These are phyloP conservation scores for Fraxinus platypoda DNA, from an alignment of 305 asterid genomes.

Conservation along the genomic window DNA sequence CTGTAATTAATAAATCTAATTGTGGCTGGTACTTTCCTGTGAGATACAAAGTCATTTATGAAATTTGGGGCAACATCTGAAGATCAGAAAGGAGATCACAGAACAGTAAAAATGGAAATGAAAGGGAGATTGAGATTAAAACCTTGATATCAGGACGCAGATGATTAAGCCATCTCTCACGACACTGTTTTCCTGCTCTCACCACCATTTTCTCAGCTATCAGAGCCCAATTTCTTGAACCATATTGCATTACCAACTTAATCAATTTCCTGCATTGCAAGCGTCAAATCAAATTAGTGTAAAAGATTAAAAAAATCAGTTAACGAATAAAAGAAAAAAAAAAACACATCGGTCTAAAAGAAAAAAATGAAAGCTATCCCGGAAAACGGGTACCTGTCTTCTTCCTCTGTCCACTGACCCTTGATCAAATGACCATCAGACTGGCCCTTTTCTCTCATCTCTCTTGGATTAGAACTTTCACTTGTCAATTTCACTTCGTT, in stretches of 20 bases:
- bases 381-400: background rate
- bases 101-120: background rate
- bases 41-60: background rate
- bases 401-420: background rate
- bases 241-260: conserved; percentile 44
- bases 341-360: background rate
- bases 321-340: background rate
- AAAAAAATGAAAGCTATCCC: conserved; percentile 29
- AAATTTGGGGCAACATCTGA: background rate
- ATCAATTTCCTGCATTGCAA: conserved; percentile 41
- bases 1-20: background rate
- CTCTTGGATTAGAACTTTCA: conserved; percentile 6
- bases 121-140: background rate
- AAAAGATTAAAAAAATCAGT: background rate
- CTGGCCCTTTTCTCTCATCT: background rate
- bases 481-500: background rate
- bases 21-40: too few relatives aligned
- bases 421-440: background rate
- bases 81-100: background rate
- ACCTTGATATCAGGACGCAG: conserved; percentile 73
- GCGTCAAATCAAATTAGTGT: background rate
- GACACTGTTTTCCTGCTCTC: conserved; percentile 76
- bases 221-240: conserved; percentile 52
- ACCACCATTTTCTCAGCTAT: conserved; percentile 56
- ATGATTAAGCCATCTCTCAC: conserved; percentile 82